A percentile compares a stretch with the other conserved stretches of the same genome.
phyloP scores from a whole-genome alignment of 2,329 filamentous ascomycete genomes.

The Alternaria angustiovoidea region DNA sequence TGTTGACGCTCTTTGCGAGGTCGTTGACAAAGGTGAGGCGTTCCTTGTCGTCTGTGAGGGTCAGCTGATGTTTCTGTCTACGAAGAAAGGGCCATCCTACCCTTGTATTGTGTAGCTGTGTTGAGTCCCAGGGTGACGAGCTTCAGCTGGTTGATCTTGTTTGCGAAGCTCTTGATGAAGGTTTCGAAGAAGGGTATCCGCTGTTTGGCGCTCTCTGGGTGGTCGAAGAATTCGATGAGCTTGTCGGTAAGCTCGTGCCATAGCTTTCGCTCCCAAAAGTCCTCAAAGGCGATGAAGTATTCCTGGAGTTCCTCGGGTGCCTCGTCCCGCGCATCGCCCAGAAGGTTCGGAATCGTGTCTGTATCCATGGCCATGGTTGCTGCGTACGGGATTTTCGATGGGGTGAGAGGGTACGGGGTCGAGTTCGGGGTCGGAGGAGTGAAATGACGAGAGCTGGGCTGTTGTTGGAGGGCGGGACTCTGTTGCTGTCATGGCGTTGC shows the following conservation, averaged over 20 bases:
- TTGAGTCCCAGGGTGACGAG: constrained; percentile 89
- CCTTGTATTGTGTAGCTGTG: constrained; percentile 83
- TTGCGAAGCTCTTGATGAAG: constrained; percentile 95
- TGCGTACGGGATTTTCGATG: background rate
- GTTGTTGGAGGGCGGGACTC: constrained; percentile 29
- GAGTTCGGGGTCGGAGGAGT: constrained; percentile 6
- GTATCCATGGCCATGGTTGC: constrained; percentile 71
- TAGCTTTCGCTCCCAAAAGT: constrained; percentile 97
- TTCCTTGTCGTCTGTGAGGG: constrained; percentile 77
- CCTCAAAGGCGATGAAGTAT: constrained; percentile 90
- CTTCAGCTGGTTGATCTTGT: constrained; percentile 99
- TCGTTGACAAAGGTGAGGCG: constrained; percentile 84
- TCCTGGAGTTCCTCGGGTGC: constrained; percentile 88
- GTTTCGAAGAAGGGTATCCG: constrained; percentile 90
- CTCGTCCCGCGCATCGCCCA: constrained; percentile 86
- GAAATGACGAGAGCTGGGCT: constrained; percentile 13
- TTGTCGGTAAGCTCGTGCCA: constrained; percentile 98
- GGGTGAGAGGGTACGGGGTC: background rate
- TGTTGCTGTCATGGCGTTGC: constrained; percentile 32
- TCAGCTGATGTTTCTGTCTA: constrained; percentile 24
- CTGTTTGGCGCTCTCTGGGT: constrained; percentile 80
- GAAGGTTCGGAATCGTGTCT: constrained; percentile 90
- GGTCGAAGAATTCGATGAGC: constrained; percentile 86
- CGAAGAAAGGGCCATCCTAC: constrained; percentile 61
- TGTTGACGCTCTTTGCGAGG: constrained; percentile 87